A percentile compares a stretch with the other conserved stretches of the same genome.
Conservation (phyloP, 2,329 filamentous ascomycete genomes). For the Paracoccidioides lutzii region DNA sequence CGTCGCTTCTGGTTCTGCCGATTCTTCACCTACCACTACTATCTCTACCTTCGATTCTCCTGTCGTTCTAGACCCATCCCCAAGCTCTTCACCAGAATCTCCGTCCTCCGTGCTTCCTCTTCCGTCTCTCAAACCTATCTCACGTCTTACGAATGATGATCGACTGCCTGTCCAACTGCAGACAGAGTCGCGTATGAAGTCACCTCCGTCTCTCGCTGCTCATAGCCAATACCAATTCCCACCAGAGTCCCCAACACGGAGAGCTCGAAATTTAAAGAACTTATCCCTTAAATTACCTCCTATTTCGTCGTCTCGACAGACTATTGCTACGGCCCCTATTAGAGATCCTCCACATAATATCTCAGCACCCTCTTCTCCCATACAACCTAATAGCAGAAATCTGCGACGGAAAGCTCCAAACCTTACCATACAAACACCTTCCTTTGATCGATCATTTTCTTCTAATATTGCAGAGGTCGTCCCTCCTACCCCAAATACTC, state of each 20-base stretch:
- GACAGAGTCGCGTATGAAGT: neutral
- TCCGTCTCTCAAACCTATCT: conserved; percentile 30
- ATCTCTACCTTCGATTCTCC: conserved; percentile 87
- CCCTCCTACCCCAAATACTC: conserved; percentile 44
- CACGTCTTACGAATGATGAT: conserved; percentile 5
- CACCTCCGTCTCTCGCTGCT: conserved; percentile 14
- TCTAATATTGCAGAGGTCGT: conserved; percentile 38
- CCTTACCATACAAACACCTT: conserved; percentile 46
- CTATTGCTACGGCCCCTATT: conserved; percentile 37
- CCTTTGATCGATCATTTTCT: conserved; percentile 38
- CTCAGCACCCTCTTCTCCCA: conserved; percentile 44
- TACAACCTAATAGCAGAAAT: conserved; percentile 43
- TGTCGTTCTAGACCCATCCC: conserved; percentile 77
- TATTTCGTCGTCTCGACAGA: conserved; percentile 32
- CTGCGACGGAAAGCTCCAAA: conserved; percentile 45
- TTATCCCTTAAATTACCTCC: conserved; percentile 48
- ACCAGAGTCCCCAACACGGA: conserved; percentile 24
- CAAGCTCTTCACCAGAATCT: conserved; percentile 85
- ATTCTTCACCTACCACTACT: conserved; percentile 90
- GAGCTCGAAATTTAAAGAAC: conserved; percentile 50
- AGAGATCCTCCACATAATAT: conserved; percentile 31
- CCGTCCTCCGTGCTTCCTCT: conserved; percentile 59
- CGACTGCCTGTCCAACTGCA: conserved; percentile 1
- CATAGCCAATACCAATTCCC: conserved; percentile 33
- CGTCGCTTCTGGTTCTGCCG: conserved; percentile 61